Evolutionary conservation across 768 basidiomycete genomes (phyloP), one percentile per base, ranked within the genome.

Genomic region (Collybia nuda): DNA sequence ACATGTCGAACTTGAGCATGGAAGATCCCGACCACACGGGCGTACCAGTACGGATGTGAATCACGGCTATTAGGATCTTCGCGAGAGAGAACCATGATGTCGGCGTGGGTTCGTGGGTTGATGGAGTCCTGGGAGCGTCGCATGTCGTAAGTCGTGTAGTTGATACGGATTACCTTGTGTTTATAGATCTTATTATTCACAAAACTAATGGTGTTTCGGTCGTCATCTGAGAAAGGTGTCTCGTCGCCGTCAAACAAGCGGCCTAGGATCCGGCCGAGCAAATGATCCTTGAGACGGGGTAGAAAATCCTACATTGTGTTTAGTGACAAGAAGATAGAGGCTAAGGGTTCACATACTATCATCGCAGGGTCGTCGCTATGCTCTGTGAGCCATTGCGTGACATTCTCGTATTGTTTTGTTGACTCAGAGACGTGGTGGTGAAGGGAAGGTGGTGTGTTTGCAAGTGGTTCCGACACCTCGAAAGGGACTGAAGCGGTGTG

Each of bases 101-200:
- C 64, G 0, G 62, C 44, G 2, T 71, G 67, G 0, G 62, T 67
- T 1, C 52, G 46, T 3, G 67, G 61, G 44, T 76, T 73, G 45
- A 80, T 57, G 1, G 63, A 50, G 49, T 77, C 74, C 56, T 75
- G 69, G 4, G 57, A 57, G 7, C 67, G 62, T 15, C 63, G 63
- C 38, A 74, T 48, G 56, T 78, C 66, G 56, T 77, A 78, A 0
- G 71, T 70, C 0, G 69, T 75, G 52, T 72, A 75, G 58, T 76
- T 72, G 55, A 76, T 37, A 0, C 58, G 59, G 1, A 54, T 43
- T 2, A 58, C 54, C 36, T 49, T 54, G 46, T 66, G 62, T 18
- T 42, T 19, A 46, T 59, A 67, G 22, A 66, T 52, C 9, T 44
- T 36, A 22, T 57, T 43, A 23, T 61, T 40, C 15, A 32, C 11